phyloP scores from a whole-genome alignment of 2,329 filamentous ascomycete genomes.

The Alternaria tenuissima region DNA sequence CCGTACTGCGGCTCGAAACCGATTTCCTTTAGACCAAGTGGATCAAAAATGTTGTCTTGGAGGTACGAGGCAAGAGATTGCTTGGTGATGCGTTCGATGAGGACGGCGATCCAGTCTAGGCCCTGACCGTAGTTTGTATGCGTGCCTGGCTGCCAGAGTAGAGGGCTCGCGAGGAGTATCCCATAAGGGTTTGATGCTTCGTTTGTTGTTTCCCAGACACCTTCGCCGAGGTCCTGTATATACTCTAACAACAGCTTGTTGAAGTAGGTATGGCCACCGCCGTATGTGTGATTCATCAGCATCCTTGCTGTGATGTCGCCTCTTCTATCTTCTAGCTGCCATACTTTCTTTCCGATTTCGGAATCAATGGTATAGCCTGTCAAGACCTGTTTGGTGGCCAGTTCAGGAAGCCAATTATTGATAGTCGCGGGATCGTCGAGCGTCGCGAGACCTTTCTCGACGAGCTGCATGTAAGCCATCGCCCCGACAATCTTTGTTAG shows the following conservation, averaged over 20 bases:
- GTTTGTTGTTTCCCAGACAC: constrained; percentile 18
- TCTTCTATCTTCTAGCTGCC: constrained; percentile 22
- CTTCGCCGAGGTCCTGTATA: constrained; percentile 17
- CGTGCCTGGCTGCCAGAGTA: constrained; percentile 54
- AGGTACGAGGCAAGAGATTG: constrained; percentile 43
- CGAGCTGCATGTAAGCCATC: constrained; percentile 36
- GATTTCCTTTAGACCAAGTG: constrained; percentile 20
- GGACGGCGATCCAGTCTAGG: constrained; percentile 59
- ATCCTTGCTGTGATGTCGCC: constrained; percentile 33
- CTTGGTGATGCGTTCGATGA: constrained; percentile 55
- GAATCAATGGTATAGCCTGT: constrained; percentile 15
- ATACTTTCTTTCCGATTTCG: constrained; percentile 12
- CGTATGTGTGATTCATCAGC: constrained; percentile 61
- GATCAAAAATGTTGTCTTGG: constrained; percentile 28
- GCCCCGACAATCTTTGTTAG: constrained; percentile 36
- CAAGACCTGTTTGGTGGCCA: constrained; percentile 1
- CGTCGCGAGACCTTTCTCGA: constrained; percentile 23
- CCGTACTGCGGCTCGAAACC: constrained; percentile 29
- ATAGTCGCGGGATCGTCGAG: constrained; percentile 31
- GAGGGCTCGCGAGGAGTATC: constrained; percentile 24
- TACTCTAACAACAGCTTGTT: constrained; percentile 37
- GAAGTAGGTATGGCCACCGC: constrained; percentile 54
- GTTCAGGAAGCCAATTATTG: not conserved
- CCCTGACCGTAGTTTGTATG: constrained; percentile 56
- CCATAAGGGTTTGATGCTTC: constrained; percentile 23